These are phyloP conservation scores for Cicer chorassanicum DNA, from an alignment of 306 rosid genomes.

Conservation along the genomic window DNA sequence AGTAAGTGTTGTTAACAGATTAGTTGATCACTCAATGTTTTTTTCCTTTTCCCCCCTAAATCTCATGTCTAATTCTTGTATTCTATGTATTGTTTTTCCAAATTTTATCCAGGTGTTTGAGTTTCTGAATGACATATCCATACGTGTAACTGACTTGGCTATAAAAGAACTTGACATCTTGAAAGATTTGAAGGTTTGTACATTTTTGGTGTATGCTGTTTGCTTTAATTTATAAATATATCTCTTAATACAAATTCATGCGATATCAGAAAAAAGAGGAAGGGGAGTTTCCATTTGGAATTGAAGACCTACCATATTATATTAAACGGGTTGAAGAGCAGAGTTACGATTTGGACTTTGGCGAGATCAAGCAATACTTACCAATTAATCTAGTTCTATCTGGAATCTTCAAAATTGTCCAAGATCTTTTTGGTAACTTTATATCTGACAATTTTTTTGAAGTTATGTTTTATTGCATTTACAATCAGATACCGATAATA, in stretches of 20 bases:
- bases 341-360: conserved; percentile 71
- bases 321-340: conserved; percentile 75
- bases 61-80: conserved; percentile 14
- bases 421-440: conserved; percentile 85
- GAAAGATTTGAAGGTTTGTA: conserved; percentile 78
- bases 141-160: conserved; percentile 73
- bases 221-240: conserved; percentile 38
- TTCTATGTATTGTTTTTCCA: neutral
- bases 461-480: conserved; percentile 31
- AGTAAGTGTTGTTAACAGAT: conserved; percentile 9
- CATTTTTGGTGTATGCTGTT: conserved; percentile 26
- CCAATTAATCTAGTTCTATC: conserved; percentile 87
- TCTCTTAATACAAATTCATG: conserved; percentile 47
- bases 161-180: conserved; percentile 69
- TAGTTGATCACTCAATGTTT: neutral
- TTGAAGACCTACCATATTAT: conserved; percentile 83
- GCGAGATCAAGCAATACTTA: conserved; percentile 85
- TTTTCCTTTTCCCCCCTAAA: conserved; percentile 8
- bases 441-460: conserved; percentile 34
- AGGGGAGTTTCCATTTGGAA: conserved; percentile 89
- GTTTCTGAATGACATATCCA: conserved; percentile 83
- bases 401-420: conserved; percentile 88
- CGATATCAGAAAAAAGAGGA: conserved; percentile 80
- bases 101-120: conserved; percentile 77
- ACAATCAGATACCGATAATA: conserved; percentile 10